These are phyloP conservation scores for Dactylis glomerata DNA, from an alignment of 176 grass and related monocot genomes.

Conservation along the genomic window DNA sequence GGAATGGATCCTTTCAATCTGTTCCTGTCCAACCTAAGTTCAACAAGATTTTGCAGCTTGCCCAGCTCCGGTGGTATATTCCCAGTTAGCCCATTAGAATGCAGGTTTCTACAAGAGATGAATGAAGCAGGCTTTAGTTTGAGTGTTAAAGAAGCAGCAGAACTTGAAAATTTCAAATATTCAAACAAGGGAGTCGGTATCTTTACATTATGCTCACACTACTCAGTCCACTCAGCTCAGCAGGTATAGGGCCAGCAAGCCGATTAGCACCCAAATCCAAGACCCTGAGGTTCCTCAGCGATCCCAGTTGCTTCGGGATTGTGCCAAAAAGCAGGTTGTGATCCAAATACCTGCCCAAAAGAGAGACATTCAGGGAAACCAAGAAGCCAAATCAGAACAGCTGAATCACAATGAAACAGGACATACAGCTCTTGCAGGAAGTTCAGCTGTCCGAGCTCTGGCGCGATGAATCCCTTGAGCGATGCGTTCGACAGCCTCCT, in stretches of 20 bases:
- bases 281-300: conserved; percentile 62
- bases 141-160: background rate
- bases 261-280: conserved; percentile 84
- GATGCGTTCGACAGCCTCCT: conserved; percentile 79
- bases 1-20: conserved; percentile 75
- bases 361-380: conserved; percentile 16
- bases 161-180: background rate
- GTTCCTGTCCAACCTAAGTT: conserved; percentile 85
- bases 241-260: conserved; percentile 74
- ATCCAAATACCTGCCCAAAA: conserved; percentile 72
- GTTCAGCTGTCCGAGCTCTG: conserved; percentile 48
- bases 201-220: conserved; percentile 75
- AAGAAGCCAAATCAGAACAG: conserved; percentile 9
- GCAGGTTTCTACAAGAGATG: conserved; percentile 62
- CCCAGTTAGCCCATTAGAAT: conserved; percentile 80
- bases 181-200: background rate
- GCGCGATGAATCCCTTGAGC: conserved; percentile 86
- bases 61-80: conserved; percentile 69
- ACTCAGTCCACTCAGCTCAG: conserved; percentile 52
- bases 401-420: background rate
- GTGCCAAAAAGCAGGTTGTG: conserved; percentile 80
- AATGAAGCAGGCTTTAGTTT: background rate
- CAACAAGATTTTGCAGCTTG: conserved; percentile 72
- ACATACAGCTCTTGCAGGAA: conserved; percentile 92
- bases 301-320: conserved; percentile 67